Evolutionary conservation across 768 basidiomycete genomes (phyloP).

Genomic region (Suillus brevipes): DNA sequence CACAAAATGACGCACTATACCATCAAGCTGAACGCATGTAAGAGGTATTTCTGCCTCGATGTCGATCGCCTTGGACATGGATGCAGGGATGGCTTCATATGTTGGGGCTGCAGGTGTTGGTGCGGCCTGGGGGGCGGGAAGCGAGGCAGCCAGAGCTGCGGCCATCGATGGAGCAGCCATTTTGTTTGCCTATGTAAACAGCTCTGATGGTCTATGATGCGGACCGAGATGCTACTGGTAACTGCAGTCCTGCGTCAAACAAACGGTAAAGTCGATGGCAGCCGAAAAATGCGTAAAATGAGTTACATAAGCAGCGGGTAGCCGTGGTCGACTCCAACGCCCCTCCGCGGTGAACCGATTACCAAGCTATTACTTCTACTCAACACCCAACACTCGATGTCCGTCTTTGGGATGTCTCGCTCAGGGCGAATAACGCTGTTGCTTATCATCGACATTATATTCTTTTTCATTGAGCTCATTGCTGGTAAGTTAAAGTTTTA

Average conservation of each 20-base stretch:
- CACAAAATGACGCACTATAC: constrained; percentile 58
- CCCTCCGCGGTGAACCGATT: not conserved
- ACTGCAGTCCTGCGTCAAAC: not conserved
- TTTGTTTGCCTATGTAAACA: constrained; percentile 7
- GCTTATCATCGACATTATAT: constrained; percentile 79
- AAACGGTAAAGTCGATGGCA: not conserved
- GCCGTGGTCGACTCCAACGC: too few relatives aligned
- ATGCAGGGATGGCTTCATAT: constrained; percentile 87
- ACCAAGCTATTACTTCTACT: not conserved
- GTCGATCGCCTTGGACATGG: constrained; percentile 92
- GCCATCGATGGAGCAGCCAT: constrained; percentile 89
- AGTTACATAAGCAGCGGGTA: not conserved
- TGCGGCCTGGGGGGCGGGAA: constrained; percentile 61
- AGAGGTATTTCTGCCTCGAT: constrained; percentile 88
- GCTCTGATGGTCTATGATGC: not conserved
- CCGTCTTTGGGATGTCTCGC: constrained; percentile 52
- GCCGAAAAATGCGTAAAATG: not conserved
- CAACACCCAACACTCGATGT: not conserved
- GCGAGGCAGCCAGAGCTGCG: constrained; percentile 83
- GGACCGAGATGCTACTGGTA: not conserved
- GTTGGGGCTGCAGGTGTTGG: constrained; percentile 63
- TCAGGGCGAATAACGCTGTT: constrained; percentile 74
- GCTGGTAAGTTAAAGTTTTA: constrained; percentile 51
- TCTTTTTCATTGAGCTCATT: constrained; percentile 85
- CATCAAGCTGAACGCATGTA: constrained; percentile 79